These are phyloP conservation scores for Candida namnaoensis DNA, from an alignment of 805 yeast genomes.

Conservation along the genomic window DNA sequence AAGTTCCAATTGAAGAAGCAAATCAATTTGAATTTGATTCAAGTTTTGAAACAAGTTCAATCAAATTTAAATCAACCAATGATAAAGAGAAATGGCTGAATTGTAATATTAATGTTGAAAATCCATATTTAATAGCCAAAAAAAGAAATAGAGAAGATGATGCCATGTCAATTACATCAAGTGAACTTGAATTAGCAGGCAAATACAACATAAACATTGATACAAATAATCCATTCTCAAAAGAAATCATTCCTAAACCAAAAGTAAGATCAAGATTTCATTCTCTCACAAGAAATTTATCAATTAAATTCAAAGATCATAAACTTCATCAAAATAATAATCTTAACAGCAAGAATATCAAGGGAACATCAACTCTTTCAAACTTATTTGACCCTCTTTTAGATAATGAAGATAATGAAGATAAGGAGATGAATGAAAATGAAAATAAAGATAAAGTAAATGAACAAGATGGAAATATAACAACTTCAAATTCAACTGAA, in stretches of 20 bases:
- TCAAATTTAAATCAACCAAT: neutral
- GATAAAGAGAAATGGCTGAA: neutral
- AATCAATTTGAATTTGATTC: neutral
- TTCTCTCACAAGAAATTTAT: neutral
- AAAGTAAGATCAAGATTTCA: neutral
- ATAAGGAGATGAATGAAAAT: too few species aligned
- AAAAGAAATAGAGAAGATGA: constrained; percentile 3
- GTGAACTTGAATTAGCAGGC: constrained; percentile 2
- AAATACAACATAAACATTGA: constrained; percentile 1
- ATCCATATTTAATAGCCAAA: constrained; percentile 14
- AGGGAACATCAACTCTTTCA: too few species aligned
- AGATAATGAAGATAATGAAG: too few species aligned
- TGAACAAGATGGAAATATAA: too few species aligned
- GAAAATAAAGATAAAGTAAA: too few species aligned
- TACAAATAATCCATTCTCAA: too few species aligned
- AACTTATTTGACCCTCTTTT: too few species aligned
- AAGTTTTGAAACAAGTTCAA: neutral
- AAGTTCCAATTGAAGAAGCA: neutral
- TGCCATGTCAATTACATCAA: constrained; percentile 4
- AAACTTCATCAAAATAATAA: too few species aligned
- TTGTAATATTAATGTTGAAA: neutral
- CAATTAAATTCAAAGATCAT: neutral
- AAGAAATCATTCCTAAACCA: too few species aligned
- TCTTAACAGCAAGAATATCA: too few species aligned
- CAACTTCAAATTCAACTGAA: too few species aligned